Conservation (phyloP, 1,284 basidiomycete species). For the Pseudozyma pruni region DNA sequence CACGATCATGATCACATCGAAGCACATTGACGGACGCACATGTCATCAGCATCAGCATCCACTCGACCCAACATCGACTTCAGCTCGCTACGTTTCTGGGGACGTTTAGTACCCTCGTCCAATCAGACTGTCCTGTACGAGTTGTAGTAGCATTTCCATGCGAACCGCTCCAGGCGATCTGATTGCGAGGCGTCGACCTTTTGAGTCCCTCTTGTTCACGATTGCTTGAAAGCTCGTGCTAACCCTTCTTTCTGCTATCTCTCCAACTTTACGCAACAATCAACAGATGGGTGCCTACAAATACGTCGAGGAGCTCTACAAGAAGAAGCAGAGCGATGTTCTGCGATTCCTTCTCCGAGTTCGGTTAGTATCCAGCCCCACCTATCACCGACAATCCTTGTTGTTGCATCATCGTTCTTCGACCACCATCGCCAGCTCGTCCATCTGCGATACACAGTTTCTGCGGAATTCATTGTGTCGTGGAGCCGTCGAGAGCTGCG, state of each 20-base stretch:
- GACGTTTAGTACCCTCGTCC: slow-evolving; percentile 42
- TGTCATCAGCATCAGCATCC: not conserved
- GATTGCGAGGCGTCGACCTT: slow-evolving; percentile 45
- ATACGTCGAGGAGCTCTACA: slow-evolving; percentile 88
- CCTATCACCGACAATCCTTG: not conserved
- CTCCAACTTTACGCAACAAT: slow-evolving; percentile 1
- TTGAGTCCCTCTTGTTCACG: slow-evolving; percentile 40
- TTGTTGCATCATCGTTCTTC: not conserved
- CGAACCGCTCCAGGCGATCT: slow-evolving; percentile 33
- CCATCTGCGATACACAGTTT: no score
- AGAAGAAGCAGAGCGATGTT: slow-evolving; percentile 89
- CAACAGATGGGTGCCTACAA: slow-evolving; percentile 79
- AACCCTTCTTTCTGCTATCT: slow-evolving; percentile 17
- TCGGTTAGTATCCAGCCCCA: slow-evolving; percentile 75
- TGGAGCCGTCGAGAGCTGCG: no score
- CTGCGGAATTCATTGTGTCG: no score
- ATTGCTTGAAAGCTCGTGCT: slow-evolving; percentile 57
- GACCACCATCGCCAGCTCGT: not conserved
- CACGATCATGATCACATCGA: no score
- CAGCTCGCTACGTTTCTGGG: slow-evolving; percentile 27
- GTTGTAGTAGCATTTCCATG: slow-evolving; percentile 43
- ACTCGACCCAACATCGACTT: not conserved
- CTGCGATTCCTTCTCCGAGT: slow-evolving; percentile 98
- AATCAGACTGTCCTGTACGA: slow-evolving; percentile 4
- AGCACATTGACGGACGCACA: no score